Conservation (phyloP, 169 alveolate species). For the Eimeria tenella region DNA sequence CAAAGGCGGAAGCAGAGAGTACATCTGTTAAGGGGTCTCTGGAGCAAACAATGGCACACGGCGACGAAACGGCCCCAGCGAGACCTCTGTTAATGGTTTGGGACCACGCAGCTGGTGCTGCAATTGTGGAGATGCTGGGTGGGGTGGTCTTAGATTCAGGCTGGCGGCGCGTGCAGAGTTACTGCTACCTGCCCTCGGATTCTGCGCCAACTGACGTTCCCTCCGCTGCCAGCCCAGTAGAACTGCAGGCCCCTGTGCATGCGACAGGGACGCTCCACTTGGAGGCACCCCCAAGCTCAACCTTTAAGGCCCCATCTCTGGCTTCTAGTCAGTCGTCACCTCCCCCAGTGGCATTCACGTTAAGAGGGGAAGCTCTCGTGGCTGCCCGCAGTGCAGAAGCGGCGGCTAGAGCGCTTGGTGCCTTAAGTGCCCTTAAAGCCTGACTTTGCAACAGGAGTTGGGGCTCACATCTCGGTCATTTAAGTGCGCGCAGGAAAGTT, state of each 20-base stretch:
- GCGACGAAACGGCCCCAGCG: background rate
- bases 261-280: background rate
- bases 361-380: conserved; percentile 36
- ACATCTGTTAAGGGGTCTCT: background rate
- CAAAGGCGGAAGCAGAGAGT: background rate
- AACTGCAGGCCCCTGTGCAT: no score
- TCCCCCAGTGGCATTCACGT: conserved; percentile 18
- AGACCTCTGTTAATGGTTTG: conserved; percentile 46
- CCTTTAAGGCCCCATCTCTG: background rate
- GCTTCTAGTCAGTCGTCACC: background rate
- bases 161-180: conserved; percentile 14
- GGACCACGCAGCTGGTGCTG: conserved; percentile 63
- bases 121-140: conserved; percentile 33
- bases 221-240: background rate
- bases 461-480: background rate
- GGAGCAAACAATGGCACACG: background rate
- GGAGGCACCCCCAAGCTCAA: background rate
- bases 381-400: conserved; percentile 40
- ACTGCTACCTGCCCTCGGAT: conserved; percentile 27
- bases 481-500: background rate
- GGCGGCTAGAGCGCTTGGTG: conserved; percentile 8
- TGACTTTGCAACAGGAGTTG: background rate
- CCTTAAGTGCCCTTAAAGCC: background rate
- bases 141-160: conserved; percentile 17
- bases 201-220: background rate